These are phyloP conservation scores for Ogataea paraovalis DNA, from an alignment of 805 yeast species.

Conservation along the genomic window DNA sequence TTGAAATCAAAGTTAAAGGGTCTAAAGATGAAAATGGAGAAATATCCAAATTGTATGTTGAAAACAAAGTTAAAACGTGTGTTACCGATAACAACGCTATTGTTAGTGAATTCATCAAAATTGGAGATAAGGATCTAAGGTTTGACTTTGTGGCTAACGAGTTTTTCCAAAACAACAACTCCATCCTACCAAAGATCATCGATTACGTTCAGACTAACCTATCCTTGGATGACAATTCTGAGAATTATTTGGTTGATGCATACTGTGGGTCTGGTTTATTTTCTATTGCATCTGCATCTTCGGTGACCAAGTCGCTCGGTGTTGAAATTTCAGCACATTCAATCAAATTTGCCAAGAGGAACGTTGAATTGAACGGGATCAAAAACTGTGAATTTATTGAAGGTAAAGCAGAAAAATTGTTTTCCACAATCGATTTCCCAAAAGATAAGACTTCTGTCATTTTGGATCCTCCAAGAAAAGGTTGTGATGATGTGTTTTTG, in stretches of 20 bases:
- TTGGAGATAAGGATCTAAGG: slow-evolving; percentile 49
- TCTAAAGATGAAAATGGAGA: slow-evolving; percentile 41
- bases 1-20: slow-evolving; percentile 39
- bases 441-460: slow-evolving; percentile 78
- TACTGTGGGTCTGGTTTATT: slow-evolving; percentile 58
- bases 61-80: slow-evolving; percentile 54
- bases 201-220: slow-evolving; percentile 74
- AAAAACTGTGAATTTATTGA: slow-evolving; percentile 78
- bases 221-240: slow-evolving; percentile 37
- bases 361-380: slow-evolving; percentile 73
- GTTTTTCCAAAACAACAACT: slow-evolving; percentile 93
- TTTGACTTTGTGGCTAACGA: slow-evolving; percentile 93
- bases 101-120: slow-evolving; percentile 62
- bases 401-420: slow-evolving; percentile 90
- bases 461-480: slow-evolving; percentile 96
- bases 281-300: slow-evolving; percentile 76
- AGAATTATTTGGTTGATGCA: slow-evolving; percentile 31
- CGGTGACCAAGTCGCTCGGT: slow-evolving; percentile 84
- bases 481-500: slow-evolving; percentile 86
- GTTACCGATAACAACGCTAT: slow-evolving; percentile 75
- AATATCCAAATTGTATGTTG: slow-evolving; percentile 33
- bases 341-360: slow-evolving; percentile 78
- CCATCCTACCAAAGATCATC: slow-evolving; percentile 81
- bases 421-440: slow-evolving; percentile 74
- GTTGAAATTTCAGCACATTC: slow-evolving; percentile 93